phyloP scores from a whole-genome alignment of 345 rosid species.

The Luvunga scandens region DNA sequence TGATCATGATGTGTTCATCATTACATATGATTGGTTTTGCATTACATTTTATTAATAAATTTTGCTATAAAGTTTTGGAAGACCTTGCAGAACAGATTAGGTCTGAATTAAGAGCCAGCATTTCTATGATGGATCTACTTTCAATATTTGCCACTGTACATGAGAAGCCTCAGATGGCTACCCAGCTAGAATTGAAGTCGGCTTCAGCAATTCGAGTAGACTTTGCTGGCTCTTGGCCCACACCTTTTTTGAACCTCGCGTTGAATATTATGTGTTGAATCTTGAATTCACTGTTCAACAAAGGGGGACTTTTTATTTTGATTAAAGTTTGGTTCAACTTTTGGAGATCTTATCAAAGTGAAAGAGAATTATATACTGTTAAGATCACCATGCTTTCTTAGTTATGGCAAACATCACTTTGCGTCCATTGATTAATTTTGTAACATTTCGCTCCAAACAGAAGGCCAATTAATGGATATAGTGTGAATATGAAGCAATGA shows the following conservation, averaged over 20 bases:
- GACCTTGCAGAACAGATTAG: not conserved
- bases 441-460: not conserved
- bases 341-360: not conserved
- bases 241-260: not conserved
- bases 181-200: not conserved
- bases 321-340: not conserved
- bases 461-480: not conserved
- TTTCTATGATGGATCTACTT: not conserved
- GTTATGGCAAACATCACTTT: not conserved
- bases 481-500: not conserved
- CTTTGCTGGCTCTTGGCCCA: slow-evolving; percentile 1
- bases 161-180: not conserved
- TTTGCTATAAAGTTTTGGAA: not conserved
- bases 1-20: not conserved
- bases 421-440: not conserved
- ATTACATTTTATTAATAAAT: not conserved
- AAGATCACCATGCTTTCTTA: not conserved
- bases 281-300: not conserved
- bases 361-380: not conserved
- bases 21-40: not conserved
- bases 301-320: not conserved
- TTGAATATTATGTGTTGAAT: not conserved
- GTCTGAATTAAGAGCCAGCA: not conserved
- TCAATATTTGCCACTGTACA: not conserved
- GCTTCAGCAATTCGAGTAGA: not conserved